Evolutionary conservation across 768 basidiomycete species (phyloP).

Genomic region (Kondoa malvinella): DNA sequence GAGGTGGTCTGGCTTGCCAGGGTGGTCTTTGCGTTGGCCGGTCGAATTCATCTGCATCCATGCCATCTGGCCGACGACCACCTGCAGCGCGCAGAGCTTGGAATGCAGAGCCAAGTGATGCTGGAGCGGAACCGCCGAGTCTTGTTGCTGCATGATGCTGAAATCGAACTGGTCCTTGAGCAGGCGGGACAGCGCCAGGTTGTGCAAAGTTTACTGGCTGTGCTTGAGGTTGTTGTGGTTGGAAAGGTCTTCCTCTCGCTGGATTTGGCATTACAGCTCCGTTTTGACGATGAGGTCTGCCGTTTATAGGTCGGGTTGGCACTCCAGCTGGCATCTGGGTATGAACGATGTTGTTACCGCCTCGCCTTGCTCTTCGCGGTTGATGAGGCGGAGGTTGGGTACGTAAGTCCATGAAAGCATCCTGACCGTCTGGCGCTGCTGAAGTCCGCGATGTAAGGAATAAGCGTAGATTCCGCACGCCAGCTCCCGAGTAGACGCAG

Average conservation of each 20-base stretch:
- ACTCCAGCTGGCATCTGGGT: not conserved
- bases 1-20: not conserved
- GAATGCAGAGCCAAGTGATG: not conserved
- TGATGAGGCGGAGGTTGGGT: not conserved
- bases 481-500: conserved; percentile 90
- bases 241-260: too few species aligned
- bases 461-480: conserved; percentile 59
- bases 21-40: not conserved
- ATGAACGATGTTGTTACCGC: not conserved
- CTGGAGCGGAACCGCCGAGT: not conserved
- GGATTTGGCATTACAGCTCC: too few species aligned
- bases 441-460: not conserved
- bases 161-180: not conserved
- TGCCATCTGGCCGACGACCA: not conserved
- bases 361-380: not conserved
- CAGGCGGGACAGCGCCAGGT: not conserved
- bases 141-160: not conserved
- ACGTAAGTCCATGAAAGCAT: not conserved
- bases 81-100: not conserved
- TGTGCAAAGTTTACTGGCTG: too few species aligned
- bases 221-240: not conserved
- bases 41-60: not conserved
- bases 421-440: not conserved
- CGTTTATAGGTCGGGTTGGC: not conserved
- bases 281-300: not conserved